Evolutionary conservation across 257 asterid genomes (phyloP).

Genomic region (Forsythia viridissima): DNA sequence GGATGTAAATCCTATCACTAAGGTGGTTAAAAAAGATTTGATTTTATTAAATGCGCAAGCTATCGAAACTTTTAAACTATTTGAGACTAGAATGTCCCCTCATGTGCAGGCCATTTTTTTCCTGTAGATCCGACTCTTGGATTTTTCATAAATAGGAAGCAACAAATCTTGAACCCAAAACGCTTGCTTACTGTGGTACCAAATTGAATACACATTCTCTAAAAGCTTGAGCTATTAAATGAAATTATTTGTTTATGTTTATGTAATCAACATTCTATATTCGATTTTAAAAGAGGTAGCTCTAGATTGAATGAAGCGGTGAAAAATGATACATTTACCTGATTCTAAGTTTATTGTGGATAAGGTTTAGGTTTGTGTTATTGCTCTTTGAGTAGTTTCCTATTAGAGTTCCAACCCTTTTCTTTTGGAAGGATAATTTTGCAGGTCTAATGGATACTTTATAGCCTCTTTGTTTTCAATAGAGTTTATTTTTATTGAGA

Average conservation of each 20-base stretch:
- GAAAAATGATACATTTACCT: neutral
- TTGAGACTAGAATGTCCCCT: neutral
- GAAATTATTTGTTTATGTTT: neutral
- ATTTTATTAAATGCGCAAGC: no score
- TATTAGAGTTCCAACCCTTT: neutral
- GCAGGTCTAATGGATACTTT: neutral
- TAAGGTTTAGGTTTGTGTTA: no score
- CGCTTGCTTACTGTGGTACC: neutral
- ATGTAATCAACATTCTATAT: neutral
- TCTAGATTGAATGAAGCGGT: neutral
- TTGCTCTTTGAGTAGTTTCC: neutral
- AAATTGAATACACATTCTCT: neutral
- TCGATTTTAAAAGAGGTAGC: neutral
- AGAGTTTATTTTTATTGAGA: neutral
- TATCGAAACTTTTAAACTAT: no score
- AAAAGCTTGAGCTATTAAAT: neutral
- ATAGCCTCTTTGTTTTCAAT: neutral
- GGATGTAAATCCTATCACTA: no score
- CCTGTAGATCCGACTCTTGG: neutral
- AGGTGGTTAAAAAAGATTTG: no score
- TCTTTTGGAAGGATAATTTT: neutral
- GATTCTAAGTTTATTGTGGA: neutral
- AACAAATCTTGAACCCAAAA: neutral
- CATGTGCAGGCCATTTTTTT: neutral
- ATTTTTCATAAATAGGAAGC: neutral